These are phyloP conservation scores for Metschnikowia picachoensis DNA, from an alignment of 805 yeast species.

Conservation along the genomic window DNA sequence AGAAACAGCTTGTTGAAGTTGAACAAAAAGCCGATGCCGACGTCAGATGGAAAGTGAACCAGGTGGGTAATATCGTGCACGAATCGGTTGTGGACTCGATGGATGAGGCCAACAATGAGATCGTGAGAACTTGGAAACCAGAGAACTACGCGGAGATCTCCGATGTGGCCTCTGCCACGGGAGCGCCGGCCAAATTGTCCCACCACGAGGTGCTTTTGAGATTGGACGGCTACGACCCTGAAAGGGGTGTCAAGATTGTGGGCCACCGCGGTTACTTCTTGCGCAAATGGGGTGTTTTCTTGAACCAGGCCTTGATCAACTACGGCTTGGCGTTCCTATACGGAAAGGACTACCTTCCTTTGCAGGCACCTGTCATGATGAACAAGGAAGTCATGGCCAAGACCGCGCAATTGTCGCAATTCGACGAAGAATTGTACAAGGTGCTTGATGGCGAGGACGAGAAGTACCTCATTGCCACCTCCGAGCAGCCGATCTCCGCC, in stretches of 20 bases:
- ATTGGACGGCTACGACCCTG: slow-evolving; percentile 97
- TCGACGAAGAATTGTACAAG: slow-evolving; percentile 97
- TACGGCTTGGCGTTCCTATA: slow-evolving; percentile 87
- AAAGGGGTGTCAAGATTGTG: slow-evolving; percentile 94
- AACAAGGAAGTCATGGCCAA: slow-evolving; percentile 99
- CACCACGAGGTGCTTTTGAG: slow-evolving; percentile 94
- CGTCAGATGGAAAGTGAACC: slow-evolving; percentile 77
- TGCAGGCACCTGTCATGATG: slow-evolving; percentile 99
- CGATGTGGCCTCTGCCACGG: slow-evolving; percentile 71
- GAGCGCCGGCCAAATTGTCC: slow-evolving; percentile 72
- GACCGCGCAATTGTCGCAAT: slow-evolving; percentile 96
- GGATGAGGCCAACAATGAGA: slow-evolving; percentile 87
- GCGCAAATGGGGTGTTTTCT: slow-evolving; percentile 92
- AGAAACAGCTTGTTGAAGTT: slow-evolving; percentile 56
- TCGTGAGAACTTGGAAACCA: slow-evolving; percentile 87
- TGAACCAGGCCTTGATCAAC: slow-evolving; percentile 96
- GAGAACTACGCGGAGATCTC: slow-evolving; percentile 58
- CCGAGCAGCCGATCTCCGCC: slow-evolving; percentile 98
- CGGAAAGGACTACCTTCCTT: slow-evolving; percentile 74
- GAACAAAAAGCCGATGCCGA: slow-evolving; percentile 80
- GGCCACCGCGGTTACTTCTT: slow-evolving; percentile 99
- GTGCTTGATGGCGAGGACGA: slow-evolving; percentile 97
- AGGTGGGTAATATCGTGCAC: slow-evolving; percentile 92
- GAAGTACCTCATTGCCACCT: slow-evolving; percentile 95
- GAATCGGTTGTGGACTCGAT: slow-evolving; percentile 81